Evolutionary conservation across 257 asterid species (phyloP).

Genomic region (Jacaranda mimosifolia): DNA sequence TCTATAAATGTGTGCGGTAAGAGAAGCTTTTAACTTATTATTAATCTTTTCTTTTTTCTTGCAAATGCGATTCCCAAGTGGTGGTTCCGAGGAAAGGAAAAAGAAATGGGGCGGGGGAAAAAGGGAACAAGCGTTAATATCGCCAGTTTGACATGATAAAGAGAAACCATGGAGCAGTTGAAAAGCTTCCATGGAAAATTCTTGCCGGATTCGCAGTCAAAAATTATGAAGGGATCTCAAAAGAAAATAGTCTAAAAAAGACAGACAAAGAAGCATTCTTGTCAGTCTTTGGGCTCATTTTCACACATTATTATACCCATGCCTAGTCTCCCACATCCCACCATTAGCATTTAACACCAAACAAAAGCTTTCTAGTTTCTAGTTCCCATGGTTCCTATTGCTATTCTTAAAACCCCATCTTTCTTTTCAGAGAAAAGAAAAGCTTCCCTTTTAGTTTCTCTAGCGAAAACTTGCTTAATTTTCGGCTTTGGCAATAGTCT

Average conservation of each 20-base stretch:
- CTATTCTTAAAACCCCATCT: background rate
- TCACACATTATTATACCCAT: constrained; percentile 32
- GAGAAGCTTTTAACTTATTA: background rate
- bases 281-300: constrained; percentile 48
- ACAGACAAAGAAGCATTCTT: constrained; percentile 61
- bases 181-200: constrained; percentile 79
- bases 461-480: background rate
- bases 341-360: constrained; percentile 22
- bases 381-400: background rate
- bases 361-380: background rate
- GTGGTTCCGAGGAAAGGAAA: constrained; percentile 54
- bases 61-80: constrained; percentile 31
- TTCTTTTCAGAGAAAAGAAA: background rate
- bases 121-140: constrained; percentile 54
- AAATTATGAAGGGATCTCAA: constrained; percentile 31
- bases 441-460: background rate
- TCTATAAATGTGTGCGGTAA: background rate
- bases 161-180: constrained; percentile 79
- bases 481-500: background rate
- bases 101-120: constrained; percentile 2
- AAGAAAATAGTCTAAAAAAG: constrained; percentile 40
- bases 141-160: constrained; percentile 75
- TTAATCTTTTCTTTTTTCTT: background rate
- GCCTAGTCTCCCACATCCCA: constrained; percentile 8
- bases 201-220: constrained; percentile 64